A percentile compares a stretch with the other conserved stretches of the same genome.
phyloP scores from a whole-genome alignment of 805 yeast species.

The Candida saitoana region DNA sequence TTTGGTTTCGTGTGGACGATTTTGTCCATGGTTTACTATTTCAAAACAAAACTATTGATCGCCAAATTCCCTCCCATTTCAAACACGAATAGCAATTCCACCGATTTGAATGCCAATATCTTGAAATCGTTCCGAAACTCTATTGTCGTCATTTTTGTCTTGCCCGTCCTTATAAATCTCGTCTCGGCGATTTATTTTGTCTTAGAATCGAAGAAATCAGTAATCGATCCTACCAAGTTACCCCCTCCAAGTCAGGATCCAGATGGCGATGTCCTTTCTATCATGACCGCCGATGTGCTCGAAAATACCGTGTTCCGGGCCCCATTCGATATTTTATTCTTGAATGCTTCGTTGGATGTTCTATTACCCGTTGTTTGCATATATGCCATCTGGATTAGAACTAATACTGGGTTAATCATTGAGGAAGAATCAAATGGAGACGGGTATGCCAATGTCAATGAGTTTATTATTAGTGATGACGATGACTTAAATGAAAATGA shows the following conservation, averaged over 20 bases:
- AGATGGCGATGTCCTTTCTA: constrained; percentile 2
- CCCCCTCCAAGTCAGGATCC: constrained; percentile 1
- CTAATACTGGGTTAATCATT: constrained; percentile 25
- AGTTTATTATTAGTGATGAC: constrained; percentile 17
- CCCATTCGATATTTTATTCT: constrained; percentile 4
- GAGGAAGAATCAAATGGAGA: constrained; percentile 14
- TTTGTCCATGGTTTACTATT: constrained; percentile 17
- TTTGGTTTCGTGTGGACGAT: constrained; percentile 14
- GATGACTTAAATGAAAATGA: constrained; percentile 5
- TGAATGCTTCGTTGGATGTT: constrained; percentile 10
- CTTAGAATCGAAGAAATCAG: constrained; percentile 7
- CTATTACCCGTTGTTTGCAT: constrained; percentile 14
- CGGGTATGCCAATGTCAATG: constrained; percentile 12
- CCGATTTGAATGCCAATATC: constrained; percentile 15
- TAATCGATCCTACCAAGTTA: constrained; percentile 13
- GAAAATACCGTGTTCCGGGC: neutral
- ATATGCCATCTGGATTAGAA: constrained; percentile 28
- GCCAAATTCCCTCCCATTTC: constrained; percentile 25
- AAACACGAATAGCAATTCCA: constrained; percentile 10
- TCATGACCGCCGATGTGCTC: neutral
- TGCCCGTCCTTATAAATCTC: constrained; percentile 16
- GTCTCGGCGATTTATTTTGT: constrained; percentile 5
- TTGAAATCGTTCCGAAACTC: constrained; percentile 22
- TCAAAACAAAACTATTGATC: constrained; percentile 23
- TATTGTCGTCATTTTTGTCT: constrained; percentile 20